phyloP scores from a whole-genome alignment of 345 rosid genomes.

The Eucalyptus coolabah region DNA sequence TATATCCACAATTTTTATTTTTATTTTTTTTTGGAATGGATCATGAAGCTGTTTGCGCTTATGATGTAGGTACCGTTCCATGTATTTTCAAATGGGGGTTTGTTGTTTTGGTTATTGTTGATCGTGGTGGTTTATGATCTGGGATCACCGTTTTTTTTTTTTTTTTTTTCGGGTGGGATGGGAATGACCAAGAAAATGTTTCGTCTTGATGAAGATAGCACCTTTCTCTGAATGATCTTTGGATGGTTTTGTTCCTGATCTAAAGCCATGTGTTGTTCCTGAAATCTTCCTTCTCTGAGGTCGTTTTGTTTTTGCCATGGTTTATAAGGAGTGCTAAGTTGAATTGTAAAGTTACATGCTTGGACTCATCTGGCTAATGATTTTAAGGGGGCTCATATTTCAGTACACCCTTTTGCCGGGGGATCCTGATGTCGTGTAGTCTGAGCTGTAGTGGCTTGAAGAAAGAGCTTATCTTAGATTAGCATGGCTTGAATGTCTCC shows the following conservation, averaged over 20 bases:
- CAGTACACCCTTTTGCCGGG: neutral
- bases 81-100: neutral
- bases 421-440: neutral
- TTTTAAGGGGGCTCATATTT: neutral
- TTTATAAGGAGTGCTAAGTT: neutral
- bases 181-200: neutral
- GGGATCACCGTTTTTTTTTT: neutral
- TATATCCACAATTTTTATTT: neutral
- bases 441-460: neutral
- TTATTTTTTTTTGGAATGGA: neutral
- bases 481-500: neutral
- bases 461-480: neutral
- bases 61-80: neutral
- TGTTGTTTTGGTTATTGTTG: neutral
- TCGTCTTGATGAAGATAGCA: neutral
- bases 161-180: neutral
- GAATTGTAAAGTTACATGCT: neutral
- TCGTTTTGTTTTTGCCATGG: neutral
- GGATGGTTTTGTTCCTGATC: neutral
- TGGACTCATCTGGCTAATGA: neutral
- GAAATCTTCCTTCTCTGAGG: neutral
- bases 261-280: neutral
- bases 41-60: neutral
- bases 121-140: neutral
- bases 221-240: neutral